These are phyloP conservation scores for Thymus mandschuricus DNA, from an alignment of 257 asterid species.

Conservation along the genomic window DNA sequence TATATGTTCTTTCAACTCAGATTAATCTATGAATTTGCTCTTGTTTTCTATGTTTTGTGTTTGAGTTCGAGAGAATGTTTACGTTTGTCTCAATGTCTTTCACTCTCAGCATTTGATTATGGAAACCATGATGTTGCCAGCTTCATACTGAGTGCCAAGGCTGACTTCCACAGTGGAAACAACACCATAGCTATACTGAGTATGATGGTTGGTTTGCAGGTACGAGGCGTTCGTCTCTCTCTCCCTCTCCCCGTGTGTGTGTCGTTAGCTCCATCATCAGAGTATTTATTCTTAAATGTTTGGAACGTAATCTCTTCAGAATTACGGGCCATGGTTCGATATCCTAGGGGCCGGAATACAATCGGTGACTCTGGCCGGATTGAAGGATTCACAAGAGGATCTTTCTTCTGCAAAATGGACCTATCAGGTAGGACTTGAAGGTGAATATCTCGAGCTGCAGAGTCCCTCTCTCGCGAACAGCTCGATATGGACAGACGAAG, in stretches of 20 bases:
- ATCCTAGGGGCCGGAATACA: slow-evolving; percentile 64
- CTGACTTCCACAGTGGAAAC: slow-evolving; percentile 54
- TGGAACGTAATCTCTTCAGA: slow-evolving; percentile 44
- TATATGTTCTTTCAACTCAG: slow-evolving; percentile 8
- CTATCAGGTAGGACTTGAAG: slow-evolving; percentile 88
- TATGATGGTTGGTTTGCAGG: slow-evolving; percentile 84
- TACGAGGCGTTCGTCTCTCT: slow-evolving; percentile 22
- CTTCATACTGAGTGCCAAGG: slow-evolving; percentile 46
- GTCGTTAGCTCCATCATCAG: not conserved
- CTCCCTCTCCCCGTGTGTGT: not conserved
- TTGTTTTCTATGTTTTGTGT: not conserved
- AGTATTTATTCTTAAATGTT: slow-evolving; percentile 12
- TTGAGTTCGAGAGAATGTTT: not conserved
- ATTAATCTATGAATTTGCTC: slow-evolving; percentile 17
- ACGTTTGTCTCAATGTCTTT: not conserved
- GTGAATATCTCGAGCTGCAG: slow-evolving; percentile 69
- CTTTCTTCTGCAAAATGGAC: slow-evolving; percentile 70
- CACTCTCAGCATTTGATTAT: slow-evolving; percentile 54
- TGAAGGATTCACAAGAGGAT: slow-evolving; percentile 39
- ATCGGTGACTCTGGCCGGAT: slow-evolving; percentile 54
- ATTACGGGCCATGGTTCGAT: slow-evolving; percentile 87
- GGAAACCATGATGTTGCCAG: slow-evolving; percentile 75
- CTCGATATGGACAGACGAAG: slow-evolving; percentile 60
- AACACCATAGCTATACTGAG: slow-evolving; percentile 68
- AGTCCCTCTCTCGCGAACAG: slow-evolving; percentile 58